Evolutionary conservation across 2,329 filamentous ascomycete genomes (phyloP).

Genomic region (Aphanocladium album): DNA sequence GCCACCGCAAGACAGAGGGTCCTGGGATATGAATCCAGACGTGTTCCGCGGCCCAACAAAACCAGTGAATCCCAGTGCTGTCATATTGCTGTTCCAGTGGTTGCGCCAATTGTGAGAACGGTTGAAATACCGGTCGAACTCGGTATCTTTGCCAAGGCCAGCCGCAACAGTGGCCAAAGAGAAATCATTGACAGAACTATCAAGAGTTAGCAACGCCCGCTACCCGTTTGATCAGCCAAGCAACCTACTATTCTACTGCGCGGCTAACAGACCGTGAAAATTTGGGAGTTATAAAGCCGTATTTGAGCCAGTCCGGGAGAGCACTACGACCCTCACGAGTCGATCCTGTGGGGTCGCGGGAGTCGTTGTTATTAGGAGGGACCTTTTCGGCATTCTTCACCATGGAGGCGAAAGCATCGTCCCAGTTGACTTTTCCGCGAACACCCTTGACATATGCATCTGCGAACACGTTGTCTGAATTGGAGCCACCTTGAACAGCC

Average conservation of each 20-base stretch:
- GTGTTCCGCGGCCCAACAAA: conserved; percentile 59
- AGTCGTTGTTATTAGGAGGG: conserved; percentile 54
- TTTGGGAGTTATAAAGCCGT: conserved; percentile 60
- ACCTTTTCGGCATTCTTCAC: conserved; percentile 60
- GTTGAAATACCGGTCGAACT: conserved; percentile 54
- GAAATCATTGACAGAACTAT: conserved; percentile 60
- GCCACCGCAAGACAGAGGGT: conserved; percentile 55
- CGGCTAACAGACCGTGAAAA: conserved; percentile 58
- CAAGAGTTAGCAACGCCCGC: not conserved
- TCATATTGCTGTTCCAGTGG: conserved; percentile 59
- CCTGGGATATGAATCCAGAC: conserved; percentile 48
- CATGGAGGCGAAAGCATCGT: conserved; percentile 58
- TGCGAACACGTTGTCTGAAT: conserved; percentile 66
- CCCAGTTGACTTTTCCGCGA: conserved; percentile 58
- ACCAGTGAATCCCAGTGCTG: conserved; percentile 55
- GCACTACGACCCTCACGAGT: conserved; percentile 66
- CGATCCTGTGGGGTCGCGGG: conserved; percentile 52
- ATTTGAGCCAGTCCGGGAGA: conserved; percentile 60
- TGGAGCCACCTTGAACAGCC: conserved; percentile 63
- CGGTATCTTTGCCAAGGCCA: conserved; percentile 46
- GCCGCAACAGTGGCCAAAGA: conserved; percentile 58
- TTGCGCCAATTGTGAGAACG: conserved; percentile 66
- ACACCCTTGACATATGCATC: conserved; percentile 69
- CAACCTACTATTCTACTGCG: conserved; percentile 56
- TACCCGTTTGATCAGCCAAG: conserved; percentile 4